Evolutionary conservation across 2,329 filamentous ascomycete genomes (phyloP).

Genomic region (Verticillium tricorpus): DNA sequence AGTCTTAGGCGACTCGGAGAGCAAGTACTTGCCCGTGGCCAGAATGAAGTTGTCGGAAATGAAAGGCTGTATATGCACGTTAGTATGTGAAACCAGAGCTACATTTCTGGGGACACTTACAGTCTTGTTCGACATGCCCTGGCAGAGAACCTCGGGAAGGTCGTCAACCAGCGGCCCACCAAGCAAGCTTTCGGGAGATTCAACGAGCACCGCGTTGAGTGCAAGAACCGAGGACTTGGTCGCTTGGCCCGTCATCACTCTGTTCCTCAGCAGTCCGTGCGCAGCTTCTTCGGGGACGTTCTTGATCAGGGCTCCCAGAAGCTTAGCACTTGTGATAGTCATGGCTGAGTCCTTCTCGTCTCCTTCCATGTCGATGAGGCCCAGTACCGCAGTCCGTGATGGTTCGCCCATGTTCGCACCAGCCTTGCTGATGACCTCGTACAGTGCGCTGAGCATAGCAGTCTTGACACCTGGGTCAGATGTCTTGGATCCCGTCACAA

Average conservation of each 20-base stretch:
- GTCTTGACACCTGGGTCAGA: conserved; percentile 80
- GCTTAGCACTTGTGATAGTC: conserved; percentile 83
- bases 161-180: conserved; percentile 66
- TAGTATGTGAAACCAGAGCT: conserved; percentile 11
- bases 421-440: conserved; percentile 93
- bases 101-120: conserved; percentile 42
- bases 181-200: conserved; percentile 68
- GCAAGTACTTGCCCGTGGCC: conserved; percentile 84
- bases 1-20: conserved; percentile 61
- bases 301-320: conserved; percentile 85
- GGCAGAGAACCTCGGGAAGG: conserved; percentile 69
- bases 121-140: conserved; percentile 72
- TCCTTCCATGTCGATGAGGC: conserved; percentile 79
- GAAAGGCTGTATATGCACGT: conserved; percentile 52
- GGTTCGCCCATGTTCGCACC: conserved; percentile 91
- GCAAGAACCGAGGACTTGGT: conserved; percentile 77
- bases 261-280: conserved; percentile 54
- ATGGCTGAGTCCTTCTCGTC: conserved; percentile 73
- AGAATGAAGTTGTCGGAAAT: conserved; percentile 85
- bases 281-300: conserved; percentile 74
- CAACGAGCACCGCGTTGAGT: conserved; percentile 82
- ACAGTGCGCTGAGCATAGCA: conserved; percentile 95
- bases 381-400: conserved; percentile 79
- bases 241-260: conserved; percentile 73
- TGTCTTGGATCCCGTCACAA: conserved; percentile 94